A percentile compares a stretch with the other conserved stretches of the same genome.
Conservation (phyloP, 257 asterid species). For the Nicotiana otophora region DNA sequence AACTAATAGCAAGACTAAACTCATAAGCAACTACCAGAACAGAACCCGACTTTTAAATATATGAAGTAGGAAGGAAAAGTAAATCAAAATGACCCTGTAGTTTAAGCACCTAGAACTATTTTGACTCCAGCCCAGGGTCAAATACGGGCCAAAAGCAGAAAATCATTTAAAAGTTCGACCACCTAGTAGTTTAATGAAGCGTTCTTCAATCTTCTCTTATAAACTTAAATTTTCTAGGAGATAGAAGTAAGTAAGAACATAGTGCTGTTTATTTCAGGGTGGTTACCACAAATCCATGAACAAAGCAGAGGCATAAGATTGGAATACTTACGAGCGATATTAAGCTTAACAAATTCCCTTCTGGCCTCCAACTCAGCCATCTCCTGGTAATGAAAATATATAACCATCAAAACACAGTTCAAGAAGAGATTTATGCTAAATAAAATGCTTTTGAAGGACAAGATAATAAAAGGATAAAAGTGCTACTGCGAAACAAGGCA, state of each 20-base stretch:
- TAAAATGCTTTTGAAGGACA: not conserved
- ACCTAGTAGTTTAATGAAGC: not conserved
- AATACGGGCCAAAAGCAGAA: not conserved
- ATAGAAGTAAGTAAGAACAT: not conserved
- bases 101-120: not conserved
- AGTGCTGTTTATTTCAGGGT: not conserved
- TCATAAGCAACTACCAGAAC: not conserved
- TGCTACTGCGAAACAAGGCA: not conserved
- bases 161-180: not conserved
- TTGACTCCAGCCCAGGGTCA: not conserved
- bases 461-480: not conserved
- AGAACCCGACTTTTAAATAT: not conserved
- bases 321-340: conserved; percentile 74
- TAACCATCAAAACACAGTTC: not conserved
- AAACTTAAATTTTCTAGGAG: not conserved
- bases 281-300: not conserved
- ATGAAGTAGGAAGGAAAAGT: not conserved
- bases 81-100: not conserved
- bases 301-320: not conserved
- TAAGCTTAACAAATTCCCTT: conserved; percentile 72
- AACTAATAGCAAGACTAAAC: not conserved
- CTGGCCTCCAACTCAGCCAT: conserved; percentile 83
- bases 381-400: conserved; percentile 54
- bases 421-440: not conserved
- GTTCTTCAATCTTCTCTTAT: not conserved